Conservation (phyloP, 257 asterid species). For the Salvia rosmarinus region DNA sequence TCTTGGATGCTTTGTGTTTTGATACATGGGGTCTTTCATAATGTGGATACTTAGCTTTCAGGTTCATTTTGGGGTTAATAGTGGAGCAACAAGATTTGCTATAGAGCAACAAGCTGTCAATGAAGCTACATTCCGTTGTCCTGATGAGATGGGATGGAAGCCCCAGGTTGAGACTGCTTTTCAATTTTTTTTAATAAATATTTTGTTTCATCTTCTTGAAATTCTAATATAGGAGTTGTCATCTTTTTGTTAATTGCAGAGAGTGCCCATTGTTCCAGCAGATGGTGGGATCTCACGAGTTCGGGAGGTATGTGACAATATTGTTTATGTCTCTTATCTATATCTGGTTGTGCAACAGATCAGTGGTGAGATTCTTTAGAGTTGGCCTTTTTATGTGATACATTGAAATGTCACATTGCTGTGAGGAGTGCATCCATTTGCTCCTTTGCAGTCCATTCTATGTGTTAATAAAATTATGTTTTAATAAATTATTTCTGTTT, state of each 20-base stretch:
- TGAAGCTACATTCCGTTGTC: constrained; percentile 98
- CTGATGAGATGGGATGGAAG: constrained; percentile 99
- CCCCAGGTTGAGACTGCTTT: constrained; percentile 65
- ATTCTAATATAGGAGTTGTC: background rate
- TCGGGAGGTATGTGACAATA: constrained; percentile 56
- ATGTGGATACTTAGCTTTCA: constrained; percentile 38
- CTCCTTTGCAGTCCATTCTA: background rate
- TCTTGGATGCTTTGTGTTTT: background rate
- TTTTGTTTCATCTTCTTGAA: constrained; percentile 13
- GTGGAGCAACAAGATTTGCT: constrained; percentile 95
- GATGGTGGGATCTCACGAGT: constrained; percentile 58
- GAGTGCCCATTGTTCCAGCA: constrained; percentile 60
- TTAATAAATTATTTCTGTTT: no score
- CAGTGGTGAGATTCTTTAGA: background rate
- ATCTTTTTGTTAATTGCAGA: constrained; percentile 51
- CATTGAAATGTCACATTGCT: background rate
- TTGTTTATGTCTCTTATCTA: background rate
- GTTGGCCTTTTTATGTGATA: background rate
- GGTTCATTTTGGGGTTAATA: constrained; percentile 97
- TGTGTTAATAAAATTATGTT: no score
- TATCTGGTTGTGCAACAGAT: background rate
- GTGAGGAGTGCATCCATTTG: background rate
- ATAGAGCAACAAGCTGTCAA: constrained; percentile 87
- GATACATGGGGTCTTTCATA: constrained; percentile 25
- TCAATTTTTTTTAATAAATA: background rate